Evolutionary conservation across 1,284 basidiomycete genomes (phyloP), one percentile per base, ranked within the genome.

Genomic region (Cutaneotrichosporon dermatis): DNA sequence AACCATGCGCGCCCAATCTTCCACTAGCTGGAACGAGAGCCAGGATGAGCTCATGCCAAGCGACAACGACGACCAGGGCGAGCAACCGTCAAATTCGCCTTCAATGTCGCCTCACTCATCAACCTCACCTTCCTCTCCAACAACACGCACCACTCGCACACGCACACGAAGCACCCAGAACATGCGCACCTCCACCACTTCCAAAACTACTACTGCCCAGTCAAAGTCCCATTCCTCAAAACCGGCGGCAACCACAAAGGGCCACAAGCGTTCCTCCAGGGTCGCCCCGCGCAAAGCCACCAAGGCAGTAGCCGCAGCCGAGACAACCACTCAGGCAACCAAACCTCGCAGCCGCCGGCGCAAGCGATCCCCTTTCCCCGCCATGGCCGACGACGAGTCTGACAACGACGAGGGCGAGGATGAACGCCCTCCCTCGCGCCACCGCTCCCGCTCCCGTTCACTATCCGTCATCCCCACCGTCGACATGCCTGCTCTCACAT

Each of bases 401-500:
- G 49, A 57, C 13, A 7, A 37, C 35, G 42, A 11, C 12, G 16
- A 34, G 6, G 42, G 34, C 35, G 48, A 44, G 5, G 12, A 12
- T 4, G 45, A 48, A 36, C 48, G 46, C 34, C 54, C 58, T 4
- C 44, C 10, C 12, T 55, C 59, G 1, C 48, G 41, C 48, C 11
- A 35, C n/a, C 37, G 49, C 51, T 54, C 52, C 4, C 50, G 54
- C 36, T 62, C 61, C 1, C 61, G 61, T 49, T 57, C 58, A 5
- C 58, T 63, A 35, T 63, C 62, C 25, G 42, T 60, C n/a, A 61
- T 64, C 48, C 62, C 62, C 36, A 61, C 59, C 0, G 43, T 35
- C 35, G 35, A 49, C 46, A 59, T 57, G 59, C 54, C 51, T 0
- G 56, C 62, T 4, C 37, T 61, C n/a, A 64, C 62, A 0, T 33